Base-by-base conservation (phyloP, 345 rosid genomes). In the Dipteronia dyeriana region DNA sequence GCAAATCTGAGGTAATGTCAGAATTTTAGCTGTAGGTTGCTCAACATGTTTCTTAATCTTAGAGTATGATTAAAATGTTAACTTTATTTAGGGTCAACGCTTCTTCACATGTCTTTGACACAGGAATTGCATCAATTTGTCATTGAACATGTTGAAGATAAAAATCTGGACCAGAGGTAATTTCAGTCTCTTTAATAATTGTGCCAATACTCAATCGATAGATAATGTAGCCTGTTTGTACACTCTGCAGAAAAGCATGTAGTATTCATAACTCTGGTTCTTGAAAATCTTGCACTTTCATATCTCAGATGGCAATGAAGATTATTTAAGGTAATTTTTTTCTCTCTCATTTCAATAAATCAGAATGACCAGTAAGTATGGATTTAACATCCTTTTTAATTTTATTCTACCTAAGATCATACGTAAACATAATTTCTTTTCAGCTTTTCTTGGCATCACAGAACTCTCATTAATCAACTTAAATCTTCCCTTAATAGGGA, bases 231-330 rank as follows among this genome's bases (percentile, higher is more conserved):
- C 4, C 22, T 71, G 9, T 78, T 65, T 70, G 53, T 76, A 60
- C 23, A 38, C 76, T 65, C 62, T 84, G 85, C 95, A 96, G 99
- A 92, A 92, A 88, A 89, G 90, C 68, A 90, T 92, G 88, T 83
- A 85, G 79, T 4, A 34, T 93, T 91, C 84, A 89, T 93, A 81
- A 26, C 87, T 75, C 83, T 95, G 81, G 96, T 91, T 83, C 88
- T 95, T 66, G 99, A 95, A 86, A 95, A 95, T 85, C 96, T 95
- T 60, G 91, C 91, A 49, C 96, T 95, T 67, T 93, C 99, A 7
- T 34, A 34, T 34, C 38, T 88, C 92, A 67, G 91, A 92, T 91
- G 90, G 92, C 78, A 94, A 94, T 74, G 99, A 94, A 82, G 98
- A 96, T 89, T 92, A 98, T 87, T 92, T 85, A 96, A 94, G 97